Evolutionary conservation across 179 eudicot species (phyloP).

Genomic region (Beta corolliflora): DNA sequence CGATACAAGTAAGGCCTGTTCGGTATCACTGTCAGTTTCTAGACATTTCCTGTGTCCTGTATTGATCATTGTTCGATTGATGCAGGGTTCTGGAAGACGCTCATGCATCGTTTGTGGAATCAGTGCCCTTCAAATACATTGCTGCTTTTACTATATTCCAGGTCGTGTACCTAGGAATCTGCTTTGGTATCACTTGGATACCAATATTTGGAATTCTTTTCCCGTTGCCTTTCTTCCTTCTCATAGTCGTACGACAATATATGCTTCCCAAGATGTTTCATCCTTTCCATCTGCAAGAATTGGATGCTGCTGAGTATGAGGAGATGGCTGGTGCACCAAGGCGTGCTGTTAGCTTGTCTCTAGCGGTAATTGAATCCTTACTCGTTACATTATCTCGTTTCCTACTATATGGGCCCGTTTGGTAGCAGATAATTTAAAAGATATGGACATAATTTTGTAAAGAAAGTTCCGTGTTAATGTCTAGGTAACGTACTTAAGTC

Average conservation of each 20-base stretch:
- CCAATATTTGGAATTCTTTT: conserved; percentile 83
- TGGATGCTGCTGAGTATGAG: conserved; percentile 90
- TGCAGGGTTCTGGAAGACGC: conserved; percentile 69
- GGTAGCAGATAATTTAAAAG: background rate
- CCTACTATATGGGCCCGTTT: too few relatives aligned
- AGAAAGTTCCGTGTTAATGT: too few relatives aligned
- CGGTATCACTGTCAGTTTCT: background rate
- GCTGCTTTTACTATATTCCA: conserved; percentile 65
- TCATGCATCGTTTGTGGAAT: conserved; percentile 67
- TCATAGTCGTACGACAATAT: conserved; percentile 60
- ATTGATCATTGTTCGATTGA: background rate
- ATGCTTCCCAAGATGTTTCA: conserved; percentile 62
- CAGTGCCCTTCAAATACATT: conserved; percentile 66
- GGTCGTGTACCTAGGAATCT: conserved; percentile 49
- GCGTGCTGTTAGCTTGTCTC: conserved; percentile 41
- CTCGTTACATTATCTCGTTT: background rate
- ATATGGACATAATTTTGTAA: too few relatives aligned
- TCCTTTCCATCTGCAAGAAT: conserved; percentile 51
- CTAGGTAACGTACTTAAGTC: too few relatives aligned
- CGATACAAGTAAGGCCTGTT: conserved; percentile 55
- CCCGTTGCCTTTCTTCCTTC: conserved; percentile 72
- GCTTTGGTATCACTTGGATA: conserved; percentile 85
- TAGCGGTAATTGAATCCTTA: conserved; percentile 21
- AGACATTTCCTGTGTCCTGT: background rate
- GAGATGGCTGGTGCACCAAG: conserved; percentile 54